Evolutionary conservation across 441 rosid genomes (phyloP).

Genomic region (Eruca vesicaria): DNA sequence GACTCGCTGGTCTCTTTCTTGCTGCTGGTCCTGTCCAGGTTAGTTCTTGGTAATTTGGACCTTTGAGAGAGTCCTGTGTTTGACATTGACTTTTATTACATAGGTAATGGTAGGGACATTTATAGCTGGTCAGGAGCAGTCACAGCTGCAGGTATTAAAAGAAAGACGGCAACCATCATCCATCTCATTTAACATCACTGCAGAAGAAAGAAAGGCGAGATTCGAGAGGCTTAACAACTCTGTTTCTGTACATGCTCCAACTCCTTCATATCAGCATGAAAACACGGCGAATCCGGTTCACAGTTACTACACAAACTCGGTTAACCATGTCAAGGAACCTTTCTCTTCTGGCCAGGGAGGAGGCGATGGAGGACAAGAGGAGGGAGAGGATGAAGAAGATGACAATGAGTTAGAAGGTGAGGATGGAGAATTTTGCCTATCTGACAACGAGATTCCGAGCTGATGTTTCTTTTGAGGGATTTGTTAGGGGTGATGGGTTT

Average conservation of each 20-base stretch:
- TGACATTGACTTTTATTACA: background rate
- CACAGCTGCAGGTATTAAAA: conserved; percentile 44
- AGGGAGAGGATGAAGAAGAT: conserved; percentile 9
- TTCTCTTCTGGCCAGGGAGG: conserved; percentile 28
- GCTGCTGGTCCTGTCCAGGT: conserved; percentile 97
- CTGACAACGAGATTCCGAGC: conserved; percentile 47
- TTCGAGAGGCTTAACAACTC: conserved; percentile 45
- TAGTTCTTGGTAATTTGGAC: background rate
- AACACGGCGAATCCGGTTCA: conserved; percentile 37
- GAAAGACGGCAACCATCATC: conserved; percentile 56
- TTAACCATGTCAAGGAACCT: conserved; percentile 12
- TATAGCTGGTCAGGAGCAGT: conserved; percentile 70
- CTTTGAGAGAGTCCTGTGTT: background rate
- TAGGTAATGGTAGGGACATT: conserved; percentile 91
- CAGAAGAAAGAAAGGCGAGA: conserved; percentile 45
- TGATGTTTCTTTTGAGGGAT: conserved; percentile 23
- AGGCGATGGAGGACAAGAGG: conserved; percentile 41
- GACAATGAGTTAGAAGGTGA: conserved; percentile 17
- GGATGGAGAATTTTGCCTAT: conserved; percentile 51
- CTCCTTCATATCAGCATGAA: conserved; percentile 34
- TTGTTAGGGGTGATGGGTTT: conserved; percentile 23
- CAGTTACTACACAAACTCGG: conserved; percentile 21
- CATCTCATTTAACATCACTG: conserved; percentile 35
- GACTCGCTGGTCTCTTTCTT: conserved; percentile 82
- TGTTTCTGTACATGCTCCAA: conserved; percentile 26